phyloP scores from a whole-genome alignment of 192 early-diverging fungal species.

The Coemansia reversa region DNA sequence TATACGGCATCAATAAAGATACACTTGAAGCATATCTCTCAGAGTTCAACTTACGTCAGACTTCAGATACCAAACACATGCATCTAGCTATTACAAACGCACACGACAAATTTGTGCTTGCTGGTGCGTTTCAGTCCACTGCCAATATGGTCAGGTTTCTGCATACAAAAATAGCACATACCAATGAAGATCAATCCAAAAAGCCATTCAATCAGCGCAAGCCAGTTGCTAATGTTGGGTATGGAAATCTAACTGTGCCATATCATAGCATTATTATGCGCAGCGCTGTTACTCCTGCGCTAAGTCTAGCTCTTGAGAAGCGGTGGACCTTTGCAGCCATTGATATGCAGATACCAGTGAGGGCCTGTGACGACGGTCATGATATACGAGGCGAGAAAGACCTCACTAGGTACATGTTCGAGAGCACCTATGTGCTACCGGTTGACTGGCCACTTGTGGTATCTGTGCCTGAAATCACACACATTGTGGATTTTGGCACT shows the following conservation, averaged over 20 bases:
- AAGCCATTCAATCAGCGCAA: slow-evolving; percentile 77
- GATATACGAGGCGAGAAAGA: slow-evolving; percentile 63
- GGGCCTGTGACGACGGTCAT: slow-evolving; percentile 76
- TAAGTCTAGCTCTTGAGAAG: slow-evolving; percentile 15
- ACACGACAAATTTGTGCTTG: slow-evolving; percentile 20
- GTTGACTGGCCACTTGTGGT: slow-evolving; percentile 65
- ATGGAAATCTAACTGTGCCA: slow-evolving; percentile 81
- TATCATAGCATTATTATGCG: slow-evolving; percentile 56
- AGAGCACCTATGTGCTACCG: slow-evolving; percentile 62
- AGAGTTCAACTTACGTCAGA: slow-evolving; percentile 19
- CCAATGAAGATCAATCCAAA: slow-evolving; percentile 59
- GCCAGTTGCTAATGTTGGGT: slow-evolving; percentile 72
- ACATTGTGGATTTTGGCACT: slow-evolving; percentile 93
- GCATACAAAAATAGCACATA: slow-evolving; percentile 4
- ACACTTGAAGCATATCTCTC: slow-evolving; percentile 5
- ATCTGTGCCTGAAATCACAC: slow-evolving; percentile 60
- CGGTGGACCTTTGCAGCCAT: slow-evolving; percentile 17
- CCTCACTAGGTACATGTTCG: slow-evolving; percentile 67
- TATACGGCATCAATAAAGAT: slow-evolving; percentile 12
- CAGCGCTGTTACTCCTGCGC: neutral
- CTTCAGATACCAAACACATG: slow-evolving; percentile 1
- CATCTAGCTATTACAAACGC: slow-evolving; percentile 27
- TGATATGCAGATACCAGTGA: slow-evolving; percentile 61
- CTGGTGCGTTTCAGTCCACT: slow-evolving; percentile 11
- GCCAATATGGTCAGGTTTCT: slow-evolving; percentile 11